Base-by-base conservation (phyloP, 2,329 filamentous ascomycete genomes). In the Coleophoma crateriformis region DNA sequence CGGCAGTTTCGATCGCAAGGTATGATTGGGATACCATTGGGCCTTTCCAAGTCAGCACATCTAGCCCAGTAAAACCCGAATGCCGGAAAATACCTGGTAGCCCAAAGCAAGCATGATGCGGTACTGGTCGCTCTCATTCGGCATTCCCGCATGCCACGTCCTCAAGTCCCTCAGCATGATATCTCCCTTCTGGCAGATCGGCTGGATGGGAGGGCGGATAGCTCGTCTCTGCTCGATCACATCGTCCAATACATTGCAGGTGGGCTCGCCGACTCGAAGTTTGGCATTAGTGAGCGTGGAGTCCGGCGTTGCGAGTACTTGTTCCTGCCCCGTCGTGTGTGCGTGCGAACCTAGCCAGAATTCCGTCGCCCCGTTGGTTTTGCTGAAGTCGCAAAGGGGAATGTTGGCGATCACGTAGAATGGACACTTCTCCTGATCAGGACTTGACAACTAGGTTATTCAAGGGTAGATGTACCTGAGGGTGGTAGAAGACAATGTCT, bases 141-240 rank as follows among this genome's bases (percentile, higher is more conserved):
- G 79, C 75, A 82, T 81, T 0, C 81, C 81, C 0, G 78, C 79
- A 60, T 85, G 81, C 81, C 81, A 85, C 5, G 83, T 71, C 20
- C 81, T 67, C 47, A 85, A 62, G 59, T 85, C 81, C 2, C 82
- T 70, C 32, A 85, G 59, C 34, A 84, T 69, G 19, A 84, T 60
- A 37, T 76, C 75, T 0, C 81, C 79, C 56, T 79, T 80, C 34
- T 68, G 68, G 1, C 81, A 70, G 3, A 64, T 49, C 0, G 78
- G 77, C 57, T 82, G 79, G 11, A 71, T 60, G 0, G 77, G 77
- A 6, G 72, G 68, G 7, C 71, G 62, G 2, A 67, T 55, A 3
- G 57, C 49, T 2, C 65, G 51, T 6, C 72, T 67, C 45, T 67
- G 60, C 2, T 67, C 68, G 0, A 81, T 56, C 2, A 72, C 58